Conservation (phyloP, 192 early-diverging fungal species). For the Coemansia sp. region DNA sequence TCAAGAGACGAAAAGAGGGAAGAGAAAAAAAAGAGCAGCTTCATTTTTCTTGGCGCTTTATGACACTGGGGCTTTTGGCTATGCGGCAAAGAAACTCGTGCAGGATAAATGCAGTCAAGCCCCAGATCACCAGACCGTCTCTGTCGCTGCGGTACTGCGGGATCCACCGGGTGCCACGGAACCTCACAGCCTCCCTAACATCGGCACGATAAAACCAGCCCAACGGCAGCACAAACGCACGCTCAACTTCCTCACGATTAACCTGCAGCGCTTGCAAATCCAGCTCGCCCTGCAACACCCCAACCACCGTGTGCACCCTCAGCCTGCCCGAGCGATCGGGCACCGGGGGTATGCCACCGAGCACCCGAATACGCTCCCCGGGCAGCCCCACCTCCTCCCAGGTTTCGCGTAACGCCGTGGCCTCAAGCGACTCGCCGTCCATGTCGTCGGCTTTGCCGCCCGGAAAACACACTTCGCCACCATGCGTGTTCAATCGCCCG, state of each 20-base stretch:
- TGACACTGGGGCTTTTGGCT: not conserved
- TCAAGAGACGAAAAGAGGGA: conserved; percentile 1
- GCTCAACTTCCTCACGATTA: conserved; percentile 67
- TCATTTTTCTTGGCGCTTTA: not conserved
- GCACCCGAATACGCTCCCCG: conserved; percentile 46
- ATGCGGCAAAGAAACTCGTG: conserved; percentile 50
- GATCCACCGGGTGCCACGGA: conserved; percentile 57
- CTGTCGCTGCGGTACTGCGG: conserved; percentile 60
- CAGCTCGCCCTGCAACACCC: conserved; percentile 49
- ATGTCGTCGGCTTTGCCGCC: conserved; percentile 76
- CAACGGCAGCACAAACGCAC: conserved; percentile 67
- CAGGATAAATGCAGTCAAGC: conserved; percentile 78
- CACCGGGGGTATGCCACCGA: conserved; percentile 61
- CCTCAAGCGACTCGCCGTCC: conserved; percentile 54
- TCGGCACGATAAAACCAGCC: conserved; percentile 58
- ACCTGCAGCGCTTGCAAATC: conserved; percentile 45
- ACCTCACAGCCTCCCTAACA: conserved; percentile 41
- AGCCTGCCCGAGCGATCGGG: conserved; percentile 61
- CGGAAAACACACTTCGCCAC: conserved; percentile 77
- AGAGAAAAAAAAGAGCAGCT: not conserved
- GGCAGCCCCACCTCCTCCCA: conserved; percentile 70
- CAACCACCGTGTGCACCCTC: conserved; percentile 63
- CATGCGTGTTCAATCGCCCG: conserved; percentile 62
- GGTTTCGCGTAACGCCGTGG: conserved; percentile 78
- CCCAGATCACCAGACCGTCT: conserved; percentile 64